Evolutionary conservation across 495 filamentous ascomycete species (phyloP).

Genomic region (Hypoxylon trugodes): DNA sequence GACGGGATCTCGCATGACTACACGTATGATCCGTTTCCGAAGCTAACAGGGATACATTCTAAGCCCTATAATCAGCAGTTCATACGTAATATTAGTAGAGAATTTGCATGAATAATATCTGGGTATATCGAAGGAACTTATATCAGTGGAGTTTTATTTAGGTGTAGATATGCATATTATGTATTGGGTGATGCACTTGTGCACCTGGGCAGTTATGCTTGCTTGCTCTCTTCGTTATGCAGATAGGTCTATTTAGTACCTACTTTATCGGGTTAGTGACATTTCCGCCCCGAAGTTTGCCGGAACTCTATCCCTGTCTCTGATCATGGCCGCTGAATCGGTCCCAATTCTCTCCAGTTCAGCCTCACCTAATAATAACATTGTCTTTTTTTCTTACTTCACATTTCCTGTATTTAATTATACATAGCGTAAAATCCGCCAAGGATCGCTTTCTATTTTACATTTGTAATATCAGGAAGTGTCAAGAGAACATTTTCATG

Average conservation of each 20-base stretch:
- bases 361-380: conserved; percentile 17
- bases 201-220: too few species aligned
- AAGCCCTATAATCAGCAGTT: too few species aligned
- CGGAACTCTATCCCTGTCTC: conserved; percentile 10
- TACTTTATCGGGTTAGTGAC: conserved; percentile 18
- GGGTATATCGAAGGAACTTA: too few species aligned
- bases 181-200: too few species aligned
- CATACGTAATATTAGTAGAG: too few species aligned
- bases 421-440: background rate
- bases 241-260: background rate
- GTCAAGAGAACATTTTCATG: conserved; percentile 1
- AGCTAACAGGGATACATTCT: background rate
- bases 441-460: background rate
- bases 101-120: too few species aligned
- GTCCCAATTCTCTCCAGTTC: background rate
- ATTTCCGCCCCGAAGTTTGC: conserved; percentile 10
- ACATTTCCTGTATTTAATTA: background rate
- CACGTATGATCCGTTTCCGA: background rate
- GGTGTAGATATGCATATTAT: too few species aligned
- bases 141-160: too few species aligned
- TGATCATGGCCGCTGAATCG: conserved; percentile 2
- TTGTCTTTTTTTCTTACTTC: conserved; percentile 2
- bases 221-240: too few species aligned
- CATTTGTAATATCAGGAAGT: background rate
- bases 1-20: conserved; percentile 8